Conservation (phyloP, 192 early-diverging fungal genomes). For the Coemansia sp. region DNA sequence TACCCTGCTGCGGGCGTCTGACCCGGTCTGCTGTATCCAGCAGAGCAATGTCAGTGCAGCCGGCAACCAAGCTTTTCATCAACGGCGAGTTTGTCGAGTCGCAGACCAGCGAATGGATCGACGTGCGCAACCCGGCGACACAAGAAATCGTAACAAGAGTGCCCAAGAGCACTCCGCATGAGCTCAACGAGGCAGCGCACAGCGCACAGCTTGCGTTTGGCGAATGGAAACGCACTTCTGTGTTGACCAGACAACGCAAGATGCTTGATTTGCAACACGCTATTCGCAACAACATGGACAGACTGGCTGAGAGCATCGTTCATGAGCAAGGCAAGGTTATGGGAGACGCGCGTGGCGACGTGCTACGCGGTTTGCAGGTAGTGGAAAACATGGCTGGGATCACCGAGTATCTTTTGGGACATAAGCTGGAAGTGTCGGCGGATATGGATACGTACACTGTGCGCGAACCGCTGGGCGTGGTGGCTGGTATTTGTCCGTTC, state of each 20-base stretch:
- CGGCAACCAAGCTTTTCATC: conserved; percentile 70
- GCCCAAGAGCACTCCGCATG: conserved; percentile 83
- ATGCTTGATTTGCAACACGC: conserved; percentile 90
- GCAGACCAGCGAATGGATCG: conserved; percentile 81
- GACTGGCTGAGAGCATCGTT: conserved; percentile 79
- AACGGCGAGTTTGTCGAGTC: conserved; percentile 93
- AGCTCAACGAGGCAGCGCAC: conserved; percentile 76
- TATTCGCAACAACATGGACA: conserved; percentile 79
- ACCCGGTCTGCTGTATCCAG: too few species aligned
- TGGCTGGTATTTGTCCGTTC: conserved; percentile 93
- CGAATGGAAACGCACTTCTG: conserved; percentile 80
- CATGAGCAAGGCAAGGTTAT: conserved; percentile 93
- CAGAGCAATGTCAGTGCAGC: too few species aligned
- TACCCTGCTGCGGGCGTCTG: too few species aligned
- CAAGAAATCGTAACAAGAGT: conserved; percentile 85
- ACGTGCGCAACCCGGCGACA: conserved; percentile 90
- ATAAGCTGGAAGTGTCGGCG: conserved; percentile 75
- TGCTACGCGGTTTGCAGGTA: conserved; percentile 88
- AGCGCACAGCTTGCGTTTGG: conserved; percentile 79
- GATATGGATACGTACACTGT: conserved; percentile 98
- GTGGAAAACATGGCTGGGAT: conserved; percentile 85
- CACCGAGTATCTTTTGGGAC: conserved; percentile 80
- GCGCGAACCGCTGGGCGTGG: conserved; percentile 90
- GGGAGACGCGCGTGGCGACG: conserved; percentile 88
- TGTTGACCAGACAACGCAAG: conserved; percentile 82